Evolutionary conservation across 805 yeast genomes (phyloP).

Genomic region (Yamadazyma laniorum): DNA sequence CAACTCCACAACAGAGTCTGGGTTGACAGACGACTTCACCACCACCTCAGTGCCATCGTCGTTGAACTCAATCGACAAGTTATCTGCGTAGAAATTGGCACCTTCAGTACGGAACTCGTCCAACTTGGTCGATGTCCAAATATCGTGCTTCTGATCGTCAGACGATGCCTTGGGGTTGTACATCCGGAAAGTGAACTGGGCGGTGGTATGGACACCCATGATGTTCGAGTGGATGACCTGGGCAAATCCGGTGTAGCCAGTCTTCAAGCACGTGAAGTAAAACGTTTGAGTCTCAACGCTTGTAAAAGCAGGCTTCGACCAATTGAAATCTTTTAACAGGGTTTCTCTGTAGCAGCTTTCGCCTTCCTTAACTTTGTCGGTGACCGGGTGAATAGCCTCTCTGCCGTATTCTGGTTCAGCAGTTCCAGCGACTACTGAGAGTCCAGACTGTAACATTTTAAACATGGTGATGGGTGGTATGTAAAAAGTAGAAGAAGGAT

Average conservation of each 20-base stretch:
- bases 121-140: constrained; percentile 92
- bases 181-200: constrained; percentile 90
- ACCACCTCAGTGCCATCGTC: constrained; percentile 48
- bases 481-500: not conserved
- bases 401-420: constrained; percentile 97
- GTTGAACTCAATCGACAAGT: constrained; percentile 61
- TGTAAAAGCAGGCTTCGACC: constrained; percentile 74
- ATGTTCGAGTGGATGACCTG: constrained; percentile 93
- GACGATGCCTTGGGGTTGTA: too few relatives aligned
- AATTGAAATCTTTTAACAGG: constrained; percentile 64
- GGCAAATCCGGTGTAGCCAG: constrained; percentile 79
- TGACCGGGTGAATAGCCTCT: constrained; percentile 86
- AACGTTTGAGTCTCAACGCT: constrained; percentile 96
- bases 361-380: constrained; percentile 47
- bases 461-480: too few relatives aligned
- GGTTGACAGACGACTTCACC: constrained; percentile 63
- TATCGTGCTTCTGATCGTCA: constrained; percentile 41
- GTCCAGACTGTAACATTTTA: constrained; percentile 81
- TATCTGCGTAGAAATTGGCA: constrained; percentile 75
- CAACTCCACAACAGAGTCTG: constrained; percentile 70
- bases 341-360: constrained; percentile 54
- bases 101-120: constrained; percentile 76
- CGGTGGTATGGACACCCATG: constrained; percentile 82
- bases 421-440: constrained; percentile 94
- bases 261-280: constrained; percentile 65